Base-by-base conservation (phyloP, 2,329 filamentous ascomycete species). In the Aspergillus awamori region DNA sequence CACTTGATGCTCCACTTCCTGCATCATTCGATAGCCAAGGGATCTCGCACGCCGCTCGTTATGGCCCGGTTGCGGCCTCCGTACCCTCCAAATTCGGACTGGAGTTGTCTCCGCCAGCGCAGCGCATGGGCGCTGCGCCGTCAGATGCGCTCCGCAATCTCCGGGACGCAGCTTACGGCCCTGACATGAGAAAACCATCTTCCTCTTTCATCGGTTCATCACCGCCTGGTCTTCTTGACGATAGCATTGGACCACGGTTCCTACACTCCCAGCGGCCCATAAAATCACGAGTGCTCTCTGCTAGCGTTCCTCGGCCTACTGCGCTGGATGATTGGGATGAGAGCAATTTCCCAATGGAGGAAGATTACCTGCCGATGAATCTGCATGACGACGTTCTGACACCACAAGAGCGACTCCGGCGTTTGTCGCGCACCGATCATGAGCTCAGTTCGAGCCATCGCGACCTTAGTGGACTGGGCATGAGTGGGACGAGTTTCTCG, bases 1-100 rank as follows among this genome's bases (percentile, higher is more conserved):
- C 96, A 13, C 85, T 97, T 64, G 94, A 98, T 79, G 95, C 93
- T 2, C 93, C 92, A 15, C 85, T 98, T 8, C 95, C 95, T 1
- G 92, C 93, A 8, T 98, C 94, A 0, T 97, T 98, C 75, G 95
- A 98, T 77, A 96, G 93, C 69, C 95, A 97, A 72, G 94, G 93
- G 53, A 91, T 97, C 57, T 97, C 93, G 10, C 91, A 94, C 74
- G 93, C 92, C 64, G 93, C 94, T 17, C 87, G 92, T 62, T 93
- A 93, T 74, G 95, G 91, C 0, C 92, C 93, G 0, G 93, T 96
- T 77, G 93, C 94, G 7, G 92, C 93, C 0, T 98, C 94, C 0
- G 91, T 98, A 10, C 95, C 95, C 8, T 91, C 92, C 55, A 92
- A 94, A 69, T 97, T 98, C 70, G 91, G 91, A 13, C 82, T 97